Conservation (phyloP, 2,329 filamentous ascomycete genomes). For the Epichloe glyceriae region DNA sequence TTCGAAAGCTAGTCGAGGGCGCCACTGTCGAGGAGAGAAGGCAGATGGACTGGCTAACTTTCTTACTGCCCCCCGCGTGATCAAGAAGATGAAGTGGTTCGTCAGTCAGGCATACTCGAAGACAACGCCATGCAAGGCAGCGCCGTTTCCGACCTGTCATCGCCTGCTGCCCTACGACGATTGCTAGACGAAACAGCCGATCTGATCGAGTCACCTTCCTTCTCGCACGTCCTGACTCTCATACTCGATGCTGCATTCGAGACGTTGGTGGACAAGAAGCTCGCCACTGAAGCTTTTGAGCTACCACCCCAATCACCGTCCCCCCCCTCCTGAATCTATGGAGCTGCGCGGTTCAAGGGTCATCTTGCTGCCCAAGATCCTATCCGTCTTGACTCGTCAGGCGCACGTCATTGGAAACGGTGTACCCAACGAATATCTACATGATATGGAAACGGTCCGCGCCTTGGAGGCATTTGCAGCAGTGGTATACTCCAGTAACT, state of each 20-base stretch:
- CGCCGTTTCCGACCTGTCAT: conserved; percentile 29
- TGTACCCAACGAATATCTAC: conserved; percentile 56
- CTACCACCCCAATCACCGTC: conserved; percentile 19
- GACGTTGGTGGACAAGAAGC: conserved; percentile 67
- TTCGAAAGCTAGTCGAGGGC: conserved; percentile 77
- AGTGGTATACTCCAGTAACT: conserved; percentile 79
- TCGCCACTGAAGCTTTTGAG: conserved; percentile 69
- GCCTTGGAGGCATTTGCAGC: conserved; percentile 76
- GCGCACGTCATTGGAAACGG: conserved; percentile 80
- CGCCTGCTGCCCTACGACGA: conserved; percentile 55
- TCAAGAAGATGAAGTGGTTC: conserved; percentile 72
- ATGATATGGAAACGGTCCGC: conserved; percentile 61
- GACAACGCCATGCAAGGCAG: conserved; percentile 27
- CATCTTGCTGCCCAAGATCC: conserved; percentile 66
- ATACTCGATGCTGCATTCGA: conserved; percentile 83
- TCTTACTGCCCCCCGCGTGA: conserved; percentile 70
- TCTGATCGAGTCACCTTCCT: conserved; percentile 85
- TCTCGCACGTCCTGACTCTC: conserved; percentile 72
- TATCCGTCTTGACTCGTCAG: conserved; percentile 83
- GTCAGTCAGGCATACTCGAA: conserved; percentile 66
- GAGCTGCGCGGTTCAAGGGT: conserved; percentile 45
- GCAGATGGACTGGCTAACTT: conserved; percentile 60
- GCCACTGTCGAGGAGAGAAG: conserved; percentile 26
- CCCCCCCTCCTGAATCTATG: conserved; percentile 35
- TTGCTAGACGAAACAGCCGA: conserved; percentile 93